These are phyloP conservation scores for Paratinospora sagittata DNA, from an alignment of 164 flowering plant genomes.

Conservation along the genomic window DNA sequence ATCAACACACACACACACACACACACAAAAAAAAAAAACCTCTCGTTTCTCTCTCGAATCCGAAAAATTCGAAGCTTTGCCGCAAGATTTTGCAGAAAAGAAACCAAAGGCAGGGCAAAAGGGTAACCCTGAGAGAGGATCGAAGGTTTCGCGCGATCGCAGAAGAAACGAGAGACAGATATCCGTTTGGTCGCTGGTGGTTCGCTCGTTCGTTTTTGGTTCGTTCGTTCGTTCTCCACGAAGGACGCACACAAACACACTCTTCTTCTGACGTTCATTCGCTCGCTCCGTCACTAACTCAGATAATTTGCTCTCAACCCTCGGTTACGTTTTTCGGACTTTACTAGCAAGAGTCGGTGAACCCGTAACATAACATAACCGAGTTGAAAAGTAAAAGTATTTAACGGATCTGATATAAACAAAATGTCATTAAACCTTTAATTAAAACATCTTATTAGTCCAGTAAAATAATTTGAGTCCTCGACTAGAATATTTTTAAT, in stretches of 20 bases:
- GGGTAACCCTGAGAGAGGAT: background rate
- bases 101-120: background rate
- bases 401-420: too few relatives aligned
- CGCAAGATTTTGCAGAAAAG: background rate
- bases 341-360: background rate
- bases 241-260: background rate
- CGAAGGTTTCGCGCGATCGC: background rate
- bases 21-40: background rate
- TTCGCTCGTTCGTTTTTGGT: background rate
- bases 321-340: background rate
- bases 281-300: background rate
- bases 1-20: too few relatives aligned
- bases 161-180: background rate
- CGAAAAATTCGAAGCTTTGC: background rate
- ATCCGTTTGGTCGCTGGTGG: background rate
- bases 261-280: background rate
- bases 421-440: too few relatives aligned
- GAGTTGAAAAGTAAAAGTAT: too few relatives aligned
- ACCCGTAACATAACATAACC: too few relatives aligned
- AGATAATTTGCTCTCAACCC: background rate
- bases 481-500: too few relatives aligned
- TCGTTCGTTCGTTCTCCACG: background rate
- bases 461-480: too few relatives aligned
- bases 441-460: too few relatives aligned
- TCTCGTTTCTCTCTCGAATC: background rate